Evolutionary conservation across 345 rosid species (phyloP).

Genomic region (Acer yangbiense): DNA sequence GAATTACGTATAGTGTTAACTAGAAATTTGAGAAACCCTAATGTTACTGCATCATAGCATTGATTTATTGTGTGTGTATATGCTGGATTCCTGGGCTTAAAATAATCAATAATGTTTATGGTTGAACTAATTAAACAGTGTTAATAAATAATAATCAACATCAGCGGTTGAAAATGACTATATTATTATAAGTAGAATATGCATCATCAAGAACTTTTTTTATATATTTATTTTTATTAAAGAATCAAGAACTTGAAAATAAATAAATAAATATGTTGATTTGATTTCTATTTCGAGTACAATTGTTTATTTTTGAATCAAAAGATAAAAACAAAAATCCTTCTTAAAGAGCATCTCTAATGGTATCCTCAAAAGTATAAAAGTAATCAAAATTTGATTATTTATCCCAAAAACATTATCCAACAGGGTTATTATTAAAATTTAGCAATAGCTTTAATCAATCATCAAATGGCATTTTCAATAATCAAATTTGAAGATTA

Average conservation of each 20-base stretch:
- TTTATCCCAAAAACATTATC: no score
- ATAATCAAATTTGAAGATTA: no score
- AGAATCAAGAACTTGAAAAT: no score
- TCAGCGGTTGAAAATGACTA: background rate
- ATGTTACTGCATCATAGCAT: background rate
- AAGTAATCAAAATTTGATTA: no score
- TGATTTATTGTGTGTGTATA: background rate
- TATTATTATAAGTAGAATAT: background rate
- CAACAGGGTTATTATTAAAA: no score
- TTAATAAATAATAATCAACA: background rate
- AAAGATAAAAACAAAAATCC: background rate
- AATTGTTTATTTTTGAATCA: no score
- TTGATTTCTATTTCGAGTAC: background rate
- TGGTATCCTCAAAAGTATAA: no score
- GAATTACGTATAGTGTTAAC: background rate
- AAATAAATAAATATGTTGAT: no score
- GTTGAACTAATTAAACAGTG: background rate
- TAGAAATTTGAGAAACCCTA: background rate
- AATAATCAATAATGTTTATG: background rate
- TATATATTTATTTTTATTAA: no score
- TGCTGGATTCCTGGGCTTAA: constrained; percentile 13
- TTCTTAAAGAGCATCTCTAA: no score
- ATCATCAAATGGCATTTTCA: no score
- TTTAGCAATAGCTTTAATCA: no score
- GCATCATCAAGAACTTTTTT: background rate